Percentiles rank a stretch among this genome's conserved stretches.
These are phyloP conservation scores for Metschnikowia henanensis DNA, from an alignment of 805 yeast species.

Conservation along the genomic window DNA sequence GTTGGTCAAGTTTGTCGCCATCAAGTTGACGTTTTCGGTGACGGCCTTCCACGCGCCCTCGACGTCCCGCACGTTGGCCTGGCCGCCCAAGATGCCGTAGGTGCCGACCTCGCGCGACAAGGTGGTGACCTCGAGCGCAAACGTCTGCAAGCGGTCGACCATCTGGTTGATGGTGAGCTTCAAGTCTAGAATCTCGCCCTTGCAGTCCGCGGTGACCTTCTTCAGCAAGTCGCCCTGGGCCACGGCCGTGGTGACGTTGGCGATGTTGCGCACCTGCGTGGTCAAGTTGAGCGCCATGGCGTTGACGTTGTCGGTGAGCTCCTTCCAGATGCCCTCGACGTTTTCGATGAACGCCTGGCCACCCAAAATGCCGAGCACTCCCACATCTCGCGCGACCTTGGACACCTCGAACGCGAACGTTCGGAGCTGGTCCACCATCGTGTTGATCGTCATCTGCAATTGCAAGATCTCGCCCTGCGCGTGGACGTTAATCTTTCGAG, in stretches of 20 bases:
- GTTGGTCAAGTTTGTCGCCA: constrained; percentile 54
- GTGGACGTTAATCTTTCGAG: constrained; percentile 81
- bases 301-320: constrained; percentile 81
- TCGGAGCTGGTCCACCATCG: constrained; percentile 85
- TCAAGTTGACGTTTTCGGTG: constrained; percentile 46
- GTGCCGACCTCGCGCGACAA: constrained; percentile 49
- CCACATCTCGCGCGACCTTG: constrained; percentile 85
- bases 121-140: constrained; percentile 47
- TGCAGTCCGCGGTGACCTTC: constrained; percentile 84
- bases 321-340: constrained; percentile 88
- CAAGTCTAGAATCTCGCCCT: constrained; percentile 46
- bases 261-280: constrained; percentile 84
- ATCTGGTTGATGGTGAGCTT: constrained; percentile 49
- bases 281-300: constrained; percentile 90
- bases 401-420: constrained; percentile 86
- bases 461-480: constrained; percentile 90
- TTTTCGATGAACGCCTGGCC: constrained; percentile 82
- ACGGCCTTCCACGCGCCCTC: constrained; percentile 54
- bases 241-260: constrained; percentile 85
- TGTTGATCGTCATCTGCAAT: constrained; percentile 81
- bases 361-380: constrained; percentile 85
- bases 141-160: constrained; percentile 52
- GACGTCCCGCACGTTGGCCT: constrained; percentile 49
- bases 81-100: constrained; percentile 49
- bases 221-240: constrained; percentile 81